Percentiles rank a stretch among this genome's conserved stretches.
Conservation (phyloP, 805 yeast genomes). For the Yamadazyma endophytica region DNA sequence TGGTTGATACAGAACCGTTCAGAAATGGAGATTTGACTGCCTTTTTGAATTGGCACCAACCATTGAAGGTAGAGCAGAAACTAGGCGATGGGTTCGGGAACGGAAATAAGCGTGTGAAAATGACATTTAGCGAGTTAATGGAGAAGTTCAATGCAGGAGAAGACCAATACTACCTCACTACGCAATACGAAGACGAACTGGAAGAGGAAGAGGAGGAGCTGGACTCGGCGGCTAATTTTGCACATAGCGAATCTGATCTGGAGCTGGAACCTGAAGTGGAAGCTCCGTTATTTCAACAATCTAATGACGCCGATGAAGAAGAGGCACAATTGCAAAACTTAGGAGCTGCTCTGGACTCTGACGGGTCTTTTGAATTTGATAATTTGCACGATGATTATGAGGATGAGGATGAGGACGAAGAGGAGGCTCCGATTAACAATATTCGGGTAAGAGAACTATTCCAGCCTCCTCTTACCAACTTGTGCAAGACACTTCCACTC, state of each 20-base stretch:
- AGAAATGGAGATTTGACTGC: conserved; percentile 29
- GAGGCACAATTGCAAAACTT: too few species aligned
- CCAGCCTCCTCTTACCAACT: conserved; percentile 59
- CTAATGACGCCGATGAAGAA: too few species aligned
- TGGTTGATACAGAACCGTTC: conserved; percentile 20
- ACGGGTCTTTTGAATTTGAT: conserved; percentile 40
- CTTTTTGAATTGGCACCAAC: conserved; percentile 30
- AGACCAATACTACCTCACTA: conserved; percentile 52
- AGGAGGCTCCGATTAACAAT: conserved; percentile 13
- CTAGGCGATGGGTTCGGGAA: conserved; percentile 61
- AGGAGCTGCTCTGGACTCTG: too few species aligned
- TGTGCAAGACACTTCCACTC: conserved; percentile 25
- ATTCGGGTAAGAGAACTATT: conserved; percentile 46
- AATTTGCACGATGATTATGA: conserved; percentile 50
- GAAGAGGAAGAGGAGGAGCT: conserved; percentile 7
- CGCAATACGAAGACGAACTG: conserved; percentile 53
- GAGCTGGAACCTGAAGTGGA: conserved; percentile 8
- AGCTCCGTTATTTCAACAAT: too few species aligned
- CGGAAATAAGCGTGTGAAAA: conserved; percentile 49
- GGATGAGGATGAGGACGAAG: conserved; percentile 23
- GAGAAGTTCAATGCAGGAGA: conserved; percentile 38
- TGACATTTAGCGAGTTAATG: conserved; percentile 49
- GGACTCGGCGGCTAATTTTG: background rate
- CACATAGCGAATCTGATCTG: background rate
- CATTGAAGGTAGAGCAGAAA: conserved; percentile 57